Evolutionary conservation across 1,284 basidiomycete species (phyloP).

Genomic region (Blastosporella zonata): DNA sequence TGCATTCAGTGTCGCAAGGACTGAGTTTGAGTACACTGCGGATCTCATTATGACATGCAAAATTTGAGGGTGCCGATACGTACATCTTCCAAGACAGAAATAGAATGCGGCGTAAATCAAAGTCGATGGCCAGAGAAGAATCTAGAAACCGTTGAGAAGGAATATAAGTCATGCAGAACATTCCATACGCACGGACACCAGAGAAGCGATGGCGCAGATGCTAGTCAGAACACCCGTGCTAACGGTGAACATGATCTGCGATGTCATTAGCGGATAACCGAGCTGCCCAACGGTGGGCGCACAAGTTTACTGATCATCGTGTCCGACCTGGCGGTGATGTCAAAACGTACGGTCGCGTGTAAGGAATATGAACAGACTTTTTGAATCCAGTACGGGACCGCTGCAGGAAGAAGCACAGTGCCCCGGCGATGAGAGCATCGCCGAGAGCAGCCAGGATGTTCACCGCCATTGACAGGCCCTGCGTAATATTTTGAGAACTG

Average conservation of each 20-base stretch:
- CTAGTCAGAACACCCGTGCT: constrained; percentile 55
- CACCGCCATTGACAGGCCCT: constrained; percentile 55
- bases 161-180: neutral
- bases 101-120: constrained; percentile 58
- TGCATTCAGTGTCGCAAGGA: constrained; percentile 55
- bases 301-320: constrained; percentile 56
- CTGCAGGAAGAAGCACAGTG: constrained; percentile 48
- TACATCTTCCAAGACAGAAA: constrained; percentile 53
- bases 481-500: constrained; percentile 4
- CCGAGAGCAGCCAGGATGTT: constrained; percentile 49
- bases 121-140: constrained; percentile 43
- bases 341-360: neutral
- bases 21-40: constrained; percentile 54
- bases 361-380: constrained; percentile 31
- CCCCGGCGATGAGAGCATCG: constrained; percentile 49
- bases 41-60: constrained; percentile 6
- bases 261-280: neutral
- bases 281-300: constrained; percentile 12
- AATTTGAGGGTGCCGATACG: constrained; percentile 17
- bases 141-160: constrained; percentile 30
- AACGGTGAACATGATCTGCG: constrained; percentile 50
- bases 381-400: constrained; percentile 51
- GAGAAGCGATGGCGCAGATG: constrained; percentile 51
- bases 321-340: constrained; percentile 39
- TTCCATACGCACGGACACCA: constrained; percentile 42